Evolutionary conservation across 495 filamentous ascomycete species (phyloP).

Genomic region (Acidomyces sp.): DNA sequence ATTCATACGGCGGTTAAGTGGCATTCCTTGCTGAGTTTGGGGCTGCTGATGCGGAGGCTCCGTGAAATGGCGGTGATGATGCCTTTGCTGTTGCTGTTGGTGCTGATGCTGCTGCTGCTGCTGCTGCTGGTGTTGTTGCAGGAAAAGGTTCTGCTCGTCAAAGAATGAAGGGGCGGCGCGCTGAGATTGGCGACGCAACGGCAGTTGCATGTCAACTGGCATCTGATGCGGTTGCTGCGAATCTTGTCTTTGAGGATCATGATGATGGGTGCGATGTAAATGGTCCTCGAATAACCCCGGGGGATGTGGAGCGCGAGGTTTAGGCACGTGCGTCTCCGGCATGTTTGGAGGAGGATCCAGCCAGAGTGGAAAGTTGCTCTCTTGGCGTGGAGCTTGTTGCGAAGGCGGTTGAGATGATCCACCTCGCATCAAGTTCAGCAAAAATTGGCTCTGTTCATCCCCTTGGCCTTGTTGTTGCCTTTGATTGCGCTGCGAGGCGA

Average conservation of each 20-base stretch:
- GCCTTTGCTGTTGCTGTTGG: conserved; percentile 3
- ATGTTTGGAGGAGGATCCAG: conserved; percentile 21
- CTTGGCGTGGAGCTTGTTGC: conserved; percentile 21
- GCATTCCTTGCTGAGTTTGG: conserved; percentile 1
- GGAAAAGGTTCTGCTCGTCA: conserved; percentile 8
- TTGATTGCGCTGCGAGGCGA: conserved; percentile 10
- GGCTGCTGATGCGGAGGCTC: conserved; percentile 10
- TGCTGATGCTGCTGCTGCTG: conserved; percentile 4
- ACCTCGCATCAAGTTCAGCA: conserved; percentile 26
- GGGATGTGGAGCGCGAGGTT: conserved; percentile 21
- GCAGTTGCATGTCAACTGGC: conserved; percentile 3
- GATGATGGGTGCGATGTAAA: conserved; percentile 11
- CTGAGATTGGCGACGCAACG: conserved; percentile 14
- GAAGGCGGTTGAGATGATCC: conserved; percentile 16
- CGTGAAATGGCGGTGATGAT: conserved; percentile 13
- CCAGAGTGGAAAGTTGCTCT: conserved; percentile 21
- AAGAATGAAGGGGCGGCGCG: conserved; percentile 18
- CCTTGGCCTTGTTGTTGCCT: not conserved
- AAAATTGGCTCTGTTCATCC: conserved; percentile 26
- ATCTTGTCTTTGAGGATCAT: conserved; percentile 4
- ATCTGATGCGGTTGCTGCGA: not conserved
- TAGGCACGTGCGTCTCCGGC: conserved; percentile 21
- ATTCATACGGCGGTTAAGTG: conserved; percentile 11
- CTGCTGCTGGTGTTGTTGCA: conserved; percentile 4
- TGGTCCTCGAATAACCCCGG: conserved; percentile 19